phyloP scores from a whole-genome alignment of 2,329 filamentous ascomycete genomes.

The Fusarium tricinctum region DNA sequence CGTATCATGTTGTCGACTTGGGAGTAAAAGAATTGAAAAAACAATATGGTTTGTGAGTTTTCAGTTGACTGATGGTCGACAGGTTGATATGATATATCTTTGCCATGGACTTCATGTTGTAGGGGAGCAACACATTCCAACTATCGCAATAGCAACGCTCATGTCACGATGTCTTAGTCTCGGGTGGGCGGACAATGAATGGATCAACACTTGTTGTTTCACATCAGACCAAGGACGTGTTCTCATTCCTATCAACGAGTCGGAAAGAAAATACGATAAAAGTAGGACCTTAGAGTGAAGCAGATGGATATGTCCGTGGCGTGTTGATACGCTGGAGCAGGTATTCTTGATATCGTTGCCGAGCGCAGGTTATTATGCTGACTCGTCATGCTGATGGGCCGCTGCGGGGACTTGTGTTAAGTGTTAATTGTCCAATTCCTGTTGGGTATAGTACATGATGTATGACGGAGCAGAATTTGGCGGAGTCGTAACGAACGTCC shows the following conservation, averaged over 20 bases:
- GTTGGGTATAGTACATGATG: not conserved
- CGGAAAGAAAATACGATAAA: no score
- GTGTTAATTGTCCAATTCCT: slow-evolving; percentile 8
- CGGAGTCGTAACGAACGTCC: slow-evolving; percentile 33
- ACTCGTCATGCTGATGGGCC: slow-evolving; percentile 10
- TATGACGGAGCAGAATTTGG: slow-evolving; percentile 29
- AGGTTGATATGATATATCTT: slow-evolving; percentile 41
- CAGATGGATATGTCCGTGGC: not conserved
- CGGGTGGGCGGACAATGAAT: slow-evolving; percentile 16
- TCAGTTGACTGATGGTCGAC: not conserved
- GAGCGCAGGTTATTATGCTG: not conserved
- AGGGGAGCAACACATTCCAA: slow-evolving; percentile 55
- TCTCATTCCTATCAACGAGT: slow-evolving; percentile 37
- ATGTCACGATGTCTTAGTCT: slow-evolving; percentile 44
- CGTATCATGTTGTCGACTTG: slow-evolving; percentile 43
- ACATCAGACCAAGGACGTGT: slow-evolving; percentile 7
- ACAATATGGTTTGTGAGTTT: slow-evolving; percentile 12
- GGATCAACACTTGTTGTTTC: slow-evolving; percentile 39
- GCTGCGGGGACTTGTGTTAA: slow-evolving; percentile 13
- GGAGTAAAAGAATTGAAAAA: slow-evolving; percentile 12
- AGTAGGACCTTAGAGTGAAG: not conserved
- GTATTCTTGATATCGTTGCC: slow-evolving; percentile 25
- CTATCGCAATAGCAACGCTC: slow-evolving; percentile 39
- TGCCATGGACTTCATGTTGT: slow-evolving; percentile 37
- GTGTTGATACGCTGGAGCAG: slow-evolving; percentile 8